These are phyloP conservation scores for Podaxis rugospora DNA, from an alignment of 768 basidiomycete genomes.

Conservation along the genomic window DNA sequence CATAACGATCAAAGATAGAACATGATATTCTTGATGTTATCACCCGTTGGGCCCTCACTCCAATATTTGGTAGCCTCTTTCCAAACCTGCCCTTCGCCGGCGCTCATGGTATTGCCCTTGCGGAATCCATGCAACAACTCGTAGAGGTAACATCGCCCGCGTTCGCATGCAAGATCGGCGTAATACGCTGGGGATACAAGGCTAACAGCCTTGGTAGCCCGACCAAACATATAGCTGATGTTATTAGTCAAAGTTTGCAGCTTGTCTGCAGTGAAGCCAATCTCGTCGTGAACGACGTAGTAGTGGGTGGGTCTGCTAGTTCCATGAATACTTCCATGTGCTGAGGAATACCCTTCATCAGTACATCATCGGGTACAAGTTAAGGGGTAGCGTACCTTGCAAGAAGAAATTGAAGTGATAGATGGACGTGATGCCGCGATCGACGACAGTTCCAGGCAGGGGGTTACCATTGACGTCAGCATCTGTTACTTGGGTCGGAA, in stretches of 20 bases:
- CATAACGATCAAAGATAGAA: slow-evolving; percentile 53
- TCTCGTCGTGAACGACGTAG: slow-evolving; percentile 79
- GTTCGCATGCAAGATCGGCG: slow-evolving; percentile 63
- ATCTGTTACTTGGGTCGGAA: slow-evolving; percentile 45
- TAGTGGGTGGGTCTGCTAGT: slow-evolving; percentile 77
- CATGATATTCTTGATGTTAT: slow-evolving; percentile 63
- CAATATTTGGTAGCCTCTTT: slow-evolving; percentile 53
- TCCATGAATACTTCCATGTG: slow-evolving; percentile 74
- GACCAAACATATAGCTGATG: slow-evolving; percentile 75
- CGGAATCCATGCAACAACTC: slow-evolving; percentile 53
- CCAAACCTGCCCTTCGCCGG: slow-evolving; percentile 44
- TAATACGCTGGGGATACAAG: slow-evolving; percentile 81
- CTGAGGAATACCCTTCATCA: slow-evolving; percentile 24
- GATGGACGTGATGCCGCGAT: slow-evolving; percentile 68
- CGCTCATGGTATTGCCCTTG: slow-evolving; percentile 16
- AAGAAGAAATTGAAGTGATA: slow-evolving; percentile 67
- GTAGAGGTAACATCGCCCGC: slow-evolving; percentile 74
- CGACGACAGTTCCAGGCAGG: slow-evolving; percentile 72
- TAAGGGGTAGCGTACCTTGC: slow-evolving; percentile 39
- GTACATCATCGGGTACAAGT: neutral
- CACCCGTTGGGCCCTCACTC: slow-evolving; percentile 49
- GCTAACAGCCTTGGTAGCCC: slow-evolving; percentile 85
- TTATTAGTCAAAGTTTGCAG: slow-evolving; percentile 69
- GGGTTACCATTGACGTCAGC: slow-evolving; percentile 72
- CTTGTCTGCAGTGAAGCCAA: slow-evolving; percentile 59